A percentile compares a stretch with the other conserved stretches of the same genome.
These are phyloP conservation scores for Phaseolus coccineus DNA, from an alignment of 331 rosid genomes.

Conservation along the genomic window DNA sequence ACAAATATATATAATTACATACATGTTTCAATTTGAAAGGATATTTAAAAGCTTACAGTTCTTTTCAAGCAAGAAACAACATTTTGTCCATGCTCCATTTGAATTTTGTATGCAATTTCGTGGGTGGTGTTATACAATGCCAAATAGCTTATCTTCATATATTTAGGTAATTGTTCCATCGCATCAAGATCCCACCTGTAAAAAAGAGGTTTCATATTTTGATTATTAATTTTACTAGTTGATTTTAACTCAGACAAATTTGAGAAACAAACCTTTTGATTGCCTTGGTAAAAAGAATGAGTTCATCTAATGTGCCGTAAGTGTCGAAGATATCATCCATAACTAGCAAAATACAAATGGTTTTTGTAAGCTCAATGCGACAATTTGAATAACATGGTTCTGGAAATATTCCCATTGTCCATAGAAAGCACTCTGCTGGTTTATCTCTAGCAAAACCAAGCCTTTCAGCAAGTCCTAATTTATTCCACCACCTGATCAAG, in stretches of 20 bases:
- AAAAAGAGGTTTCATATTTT: neutral
- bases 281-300: slow-evolving; percentile 58
- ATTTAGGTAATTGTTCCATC: slow-evolving; percentile 51
- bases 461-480: slow-evolving; percentile 49
- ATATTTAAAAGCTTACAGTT: slow-evolving; percentile 44
- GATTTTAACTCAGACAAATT: neutral
- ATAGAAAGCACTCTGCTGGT: slow-evolving; percentile 58
- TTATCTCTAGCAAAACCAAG: slow-evolving; percentile 60
- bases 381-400: slow-evolving; percentile 49
- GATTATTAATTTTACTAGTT: neutral
- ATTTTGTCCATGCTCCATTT: slow-evolving; percentile 44
- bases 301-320: slow-evolving; percentile 54
- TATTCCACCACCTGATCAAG: slow-evolving; percentile 59
- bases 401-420: slow-evolving; percentile 61
- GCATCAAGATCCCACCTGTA: slow-evolving; percentile 62
- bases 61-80: slow-evolving; percentile 47
- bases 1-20: neutral
- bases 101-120: slow-evolving; percentile 54
- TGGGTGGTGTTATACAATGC: slow-evolving; percentile 56
- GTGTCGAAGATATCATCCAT: slow-evolving; percentile 58
- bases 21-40: neutral
- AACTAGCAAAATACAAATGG: slow-evolving; percentile 50
- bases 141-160: slow-evolving; percentile 59
- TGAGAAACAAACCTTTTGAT: slow-evolving; percentile 47
- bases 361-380: slow-evolving; percentile 54